Base-by-base conservation (phyloP, 352 stramenopile genomes). In the Phytophthora constricta region DNA sequence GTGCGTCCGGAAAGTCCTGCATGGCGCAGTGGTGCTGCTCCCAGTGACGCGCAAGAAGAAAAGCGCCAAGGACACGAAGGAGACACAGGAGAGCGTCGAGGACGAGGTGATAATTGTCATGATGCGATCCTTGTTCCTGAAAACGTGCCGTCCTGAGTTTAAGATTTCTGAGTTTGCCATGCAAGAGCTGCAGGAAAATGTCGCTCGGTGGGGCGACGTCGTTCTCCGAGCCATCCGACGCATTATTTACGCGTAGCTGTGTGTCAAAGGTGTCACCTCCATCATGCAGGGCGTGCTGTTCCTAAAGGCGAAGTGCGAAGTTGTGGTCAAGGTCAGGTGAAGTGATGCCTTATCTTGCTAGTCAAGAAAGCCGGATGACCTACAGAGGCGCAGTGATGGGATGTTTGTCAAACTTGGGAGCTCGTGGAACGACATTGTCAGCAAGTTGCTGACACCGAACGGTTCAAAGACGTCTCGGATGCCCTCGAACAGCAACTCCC, bases 1-100 rank as follows among this genome's bases (percentile, higher is more conserved):
- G 37, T 61, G 58, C 11, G 26, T 77, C 9, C 70, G 66, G 2
- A 74, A 76, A 39, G 51, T 70, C 9, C 11, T 76, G 2, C 48
- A 63, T 26, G 50, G 59, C 5, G 62, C 69, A 4, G 58, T 60
- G 0, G 23, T 74, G 2, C 5, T 79, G 45, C 19, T 64, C 2
- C 16, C 45, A 27, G 45, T 62, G 3, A 23, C 61, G 3, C 27
- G 45, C 5, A 33, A 65, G 11, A 54, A 52, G 20, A 26, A 43
- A 17, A 61, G 31, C 16, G 2, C 4, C 10, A 26, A n/a, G 22
- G 23, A n/a, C 5, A 4, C 1, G 9, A 61, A 25, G 25, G 5
- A 5, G 1, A 14, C 16, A 8, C 22, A 31, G n/a, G 14, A 57
- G 51, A 17, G 16, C 1, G 11, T 60, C 2, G 42, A 52, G 0